Evolutionary conservation across 2,329 filamentous ascomycete genomes (phyloP), one percentile per base, ranked within the genome.

Genomic region (Colletotrichum trifolii): DNA sequence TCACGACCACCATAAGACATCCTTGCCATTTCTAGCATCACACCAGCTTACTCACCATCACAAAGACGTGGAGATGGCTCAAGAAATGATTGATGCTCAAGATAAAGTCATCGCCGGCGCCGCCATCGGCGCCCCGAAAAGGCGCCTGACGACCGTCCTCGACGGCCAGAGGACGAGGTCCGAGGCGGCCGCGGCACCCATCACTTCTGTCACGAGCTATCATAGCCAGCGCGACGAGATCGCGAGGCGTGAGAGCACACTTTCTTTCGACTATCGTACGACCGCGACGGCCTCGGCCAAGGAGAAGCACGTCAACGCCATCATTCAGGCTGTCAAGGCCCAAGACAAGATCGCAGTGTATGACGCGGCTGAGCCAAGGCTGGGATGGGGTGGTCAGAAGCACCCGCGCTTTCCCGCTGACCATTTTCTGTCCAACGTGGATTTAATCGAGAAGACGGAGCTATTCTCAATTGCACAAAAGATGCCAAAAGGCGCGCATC

Each of bases 401-500:
- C 83, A 86, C 59, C 68, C 71, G 3, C 77, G 80, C 6, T 82
- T 83, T 57, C 71, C 81, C 0, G 83, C 83, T 34, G 86, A 88
- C 69, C 87, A 89, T 72, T 90, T 87, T 71, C 76, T 89, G 33
- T 81, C 82, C 55, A 88, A 88, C 69, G 73, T 80, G 48, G 74
- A 82, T 57, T 74, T 86, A 45, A 86, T 90, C 69, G 75, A 83
- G 42, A 56, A 81, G 50, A 91, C 90, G 8, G 75, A 78, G 47
- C 72, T 93, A 12, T 87, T 88, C 69, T 69, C 79, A 35, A 82
- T 90, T 34, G 85, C 88, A 6, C 78, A 78, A 38, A 72, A 75
- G 61, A 85, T 91, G 80, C 91, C 91, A 46, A 94, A 94, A 75
- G 91, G 90, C 2, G 85, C 85, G 0, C 89, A 93, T 72, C 79